phyloP scores from a whole-genome alignment of 768 basidiomycete species.

The Pisolithus orientalis region DNA sequence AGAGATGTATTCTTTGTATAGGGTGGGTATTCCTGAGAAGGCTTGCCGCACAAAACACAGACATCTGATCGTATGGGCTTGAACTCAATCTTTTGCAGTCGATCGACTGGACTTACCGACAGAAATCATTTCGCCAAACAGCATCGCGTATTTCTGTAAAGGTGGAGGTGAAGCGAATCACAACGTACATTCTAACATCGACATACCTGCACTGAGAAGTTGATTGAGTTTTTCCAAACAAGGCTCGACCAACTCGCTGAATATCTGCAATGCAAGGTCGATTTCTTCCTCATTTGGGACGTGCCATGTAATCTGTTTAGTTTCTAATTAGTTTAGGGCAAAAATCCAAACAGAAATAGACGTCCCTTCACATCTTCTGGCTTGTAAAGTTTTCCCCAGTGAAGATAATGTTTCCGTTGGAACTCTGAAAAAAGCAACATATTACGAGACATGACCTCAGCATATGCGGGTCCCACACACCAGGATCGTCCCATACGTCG shows the following conservation, averaged over 20 bases:
- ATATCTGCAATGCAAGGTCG: constrained; percentile 69
- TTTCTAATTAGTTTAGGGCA: constrained; percentile 41
- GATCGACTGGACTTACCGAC: constrained; percentile 46
- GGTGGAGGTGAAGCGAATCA: not conserved
- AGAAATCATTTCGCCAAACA: constrained; percentile 73
- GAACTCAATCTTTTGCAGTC: not conserved
- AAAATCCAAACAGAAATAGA: constrained; percentile 8
- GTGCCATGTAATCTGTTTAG: constrained; percentile 14
- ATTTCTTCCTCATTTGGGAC: constrained; percentile 52
- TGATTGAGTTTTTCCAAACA: constrained; percentile 60
- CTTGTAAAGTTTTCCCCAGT: constrained; percentile 81
- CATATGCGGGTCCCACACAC: constrained; percentile 35
- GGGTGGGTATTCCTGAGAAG: constrained; percentile 70
- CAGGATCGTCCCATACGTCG: constrained; percentile 70
- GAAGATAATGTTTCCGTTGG: constrained; percentile 10
- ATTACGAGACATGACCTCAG: not conserved
- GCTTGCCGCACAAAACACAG: constrained; percentile 68
- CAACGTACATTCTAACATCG: not conserved
- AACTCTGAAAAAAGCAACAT: not conserved
- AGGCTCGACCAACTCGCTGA: constrained; percentile 62
- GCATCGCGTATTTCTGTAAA: constrained; percentile 54
- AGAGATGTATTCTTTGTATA: constrained; percentile 51
- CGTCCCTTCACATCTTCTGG: constrained; percentile 69
- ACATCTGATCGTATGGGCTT: constrained; percentile 34
- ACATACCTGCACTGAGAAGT: constrained; percentile 39